Conservation (phyloP, 2,329 filamentous ascomycete genomes). For the Stylonectria norvegica region DNA sequence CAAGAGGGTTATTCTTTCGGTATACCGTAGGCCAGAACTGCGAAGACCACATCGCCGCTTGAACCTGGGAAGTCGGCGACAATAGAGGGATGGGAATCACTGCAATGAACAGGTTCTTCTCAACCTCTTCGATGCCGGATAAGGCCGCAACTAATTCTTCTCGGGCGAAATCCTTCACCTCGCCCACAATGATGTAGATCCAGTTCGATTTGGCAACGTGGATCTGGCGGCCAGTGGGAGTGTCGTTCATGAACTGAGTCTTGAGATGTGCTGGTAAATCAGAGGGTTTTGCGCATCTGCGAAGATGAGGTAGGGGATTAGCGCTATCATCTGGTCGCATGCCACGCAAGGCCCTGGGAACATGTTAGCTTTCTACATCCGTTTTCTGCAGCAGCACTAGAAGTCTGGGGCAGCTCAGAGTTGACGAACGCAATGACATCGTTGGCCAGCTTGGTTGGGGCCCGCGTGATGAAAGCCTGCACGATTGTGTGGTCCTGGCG, state of each 20-base stretch:
- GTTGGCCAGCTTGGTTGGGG: conserved; percentile 69
- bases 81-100: conserved; percentile 67
- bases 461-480: conserved; percentile 66
- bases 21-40: conserved; percentile 84
- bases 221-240: conserved; percentile 50
- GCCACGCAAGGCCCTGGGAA: conserved; percentile 50
- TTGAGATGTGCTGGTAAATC: conserved; percentile 66
- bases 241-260: conserved; percentile 57
- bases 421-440: conserved; percentile 64
- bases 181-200: conserved; percentile 57
- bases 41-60: conserved; percentile 70
- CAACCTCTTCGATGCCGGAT: conserved; percentile 47
- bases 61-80: conserved; percentile 70
- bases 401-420: neutral
- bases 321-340: conserved; percentile 58
- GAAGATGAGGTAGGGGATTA: conserved; percentile 67
- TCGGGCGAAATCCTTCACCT: conserved; percentile 49
- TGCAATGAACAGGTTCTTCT: conserved; percentile 54
- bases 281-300: conserved; percentile 69
- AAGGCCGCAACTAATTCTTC: conserved; percentile 50
- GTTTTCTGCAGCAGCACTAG: neutral
- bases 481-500: conserved; percentile 56
- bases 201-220: conserved; percentile 59
- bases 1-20: conserved; percentile 82
- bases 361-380: conserved; percentile 14